Evolutionary conservation across 768 basidiomycete species (phyloP).

Genomic region (Leucosporidium yakuticum): DNA sequence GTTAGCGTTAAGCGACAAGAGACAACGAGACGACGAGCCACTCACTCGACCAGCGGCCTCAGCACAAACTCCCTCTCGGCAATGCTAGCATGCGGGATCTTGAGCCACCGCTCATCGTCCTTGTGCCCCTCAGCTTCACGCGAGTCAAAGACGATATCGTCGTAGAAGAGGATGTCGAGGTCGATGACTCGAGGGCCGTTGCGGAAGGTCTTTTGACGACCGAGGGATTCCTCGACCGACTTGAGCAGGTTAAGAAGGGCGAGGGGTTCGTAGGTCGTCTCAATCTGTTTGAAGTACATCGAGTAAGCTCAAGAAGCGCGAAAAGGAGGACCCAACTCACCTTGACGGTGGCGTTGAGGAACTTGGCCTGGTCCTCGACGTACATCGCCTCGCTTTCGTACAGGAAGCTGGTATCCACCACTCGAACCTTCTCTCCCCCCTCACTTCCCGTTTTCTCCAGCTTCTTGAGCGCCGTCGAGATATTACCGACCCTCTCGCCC

Average conservation of each 20-base stretch:
- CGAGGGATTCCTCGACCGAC: slow-evolving; percentile 63
- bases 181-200: slow-evolving; percentile 88
- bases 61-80: slow-evolving; percentile 87
- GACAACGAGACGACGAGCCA: slow-evolving; percentile 12
- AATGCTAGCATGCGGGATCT: slow-evolving; percentile 76
- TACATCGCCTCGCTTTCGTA: slow-evolving; percentile 97
- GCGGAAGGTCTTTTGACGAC: slow-evolving; percentile 67
- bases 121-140: slow-evolving; percentile 47
- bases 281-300: slow-evolving; percentile 53
- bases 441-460: slow-evolving; percentile 51
- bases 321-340: slow-evolving; percentile 50
- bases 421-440: slow-evolving; percentile 45
- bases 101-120: slow-evolving; percentile 57
- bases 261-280: slow-evolving; percentile 61
- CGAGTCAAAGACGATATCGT: slow-evolving; percentile 55
- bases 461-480: slow-evolving; percentile 66
- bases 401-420: slow-evolving; percentile 77
- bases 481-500: slow-evolving; percentile 75
- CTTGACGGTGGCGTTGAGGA: slow-evolving; percentile 85
- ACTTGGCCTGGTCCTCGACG: slow-evolving; percentile 77
- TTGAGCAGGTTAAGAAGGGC: slow-evolving; percentile 63
- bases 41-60: slow-evolving; percentile 79
- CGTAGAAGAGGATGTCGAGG: slow-evolving; percentile 78
- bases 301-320: not conserved
- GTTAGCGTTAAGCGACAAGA: not conserved